These are phyloP conservation scores for Calendula officinalis DNA, from an alignment of 129 eudicot genomes.

Conservation along the genomic window DNA sequence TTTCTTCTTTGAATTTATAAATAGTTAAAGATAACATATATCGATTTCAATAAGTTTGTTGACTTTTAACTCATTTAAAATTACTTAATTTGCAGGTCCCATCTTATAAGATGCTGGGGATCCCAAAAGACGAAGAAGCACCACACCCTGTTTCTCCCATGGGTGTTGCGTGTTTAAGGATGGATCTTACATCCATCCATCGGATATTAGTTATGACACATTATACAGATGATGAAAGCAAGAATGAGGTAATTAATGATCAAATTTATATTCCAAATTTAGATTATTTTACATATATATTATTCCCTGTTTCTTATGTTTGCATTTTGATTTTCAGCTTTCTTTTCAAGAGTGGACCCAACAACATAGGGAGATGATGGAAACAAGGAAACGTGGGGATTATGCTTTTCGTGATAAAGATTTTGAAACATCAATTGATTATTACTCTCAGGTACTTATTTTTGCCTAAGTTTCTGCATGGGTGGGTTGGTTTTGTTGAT, in stretches of 20 bases:
- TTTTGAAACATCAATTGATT: constrained; percentile 83
- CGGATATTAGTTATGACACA: constrained; percentile 37
- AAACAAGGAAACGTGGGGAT: constrained; percentile 93
- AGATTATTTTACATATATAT: too few species aligned
- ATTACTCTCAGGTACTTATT: constrained; percentile 73
- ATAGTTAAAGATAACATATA: constrained; percentile 18
- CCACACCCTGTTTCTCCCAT: constrained; percentile 86
- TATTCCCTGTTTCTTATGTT: constrained; percentile 2
- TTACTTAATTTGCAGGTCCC: constrained; percentile 46
- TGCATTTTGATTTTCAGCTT: constrained; percentile 35
- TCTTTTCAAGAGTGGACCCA: constrained; percentile 98
- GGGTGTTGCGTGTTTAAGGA: constrained; percentile 91
- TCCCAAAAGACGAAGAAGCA: constrained; percentile 75
- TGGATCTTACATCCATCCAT: constrained; percentile 80
- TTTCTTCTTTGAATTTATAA: background rate
- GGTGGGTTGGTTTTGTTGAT: too few species aligned
- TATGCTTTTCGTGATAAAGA: constrained; percentile 89
- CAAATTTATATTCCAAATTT: too few species aligned
- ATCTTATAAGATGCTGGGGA: constrained; percentile 80
- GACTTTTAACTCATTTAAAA: background rate
- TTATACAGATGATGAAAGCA: constrained; percentile 45
- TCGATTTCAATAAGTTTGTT: background rate
- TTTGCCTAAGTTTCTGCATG: too few species aligned
- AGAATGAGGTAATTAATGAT: constrained; percentile 63
- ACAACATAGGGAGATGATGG: constrained; percentile 94